Evolutionary conservation across 495 filamentous ascomycete genomes (phyloP).

Genomic region (Penicillium coffeae): DNA sequence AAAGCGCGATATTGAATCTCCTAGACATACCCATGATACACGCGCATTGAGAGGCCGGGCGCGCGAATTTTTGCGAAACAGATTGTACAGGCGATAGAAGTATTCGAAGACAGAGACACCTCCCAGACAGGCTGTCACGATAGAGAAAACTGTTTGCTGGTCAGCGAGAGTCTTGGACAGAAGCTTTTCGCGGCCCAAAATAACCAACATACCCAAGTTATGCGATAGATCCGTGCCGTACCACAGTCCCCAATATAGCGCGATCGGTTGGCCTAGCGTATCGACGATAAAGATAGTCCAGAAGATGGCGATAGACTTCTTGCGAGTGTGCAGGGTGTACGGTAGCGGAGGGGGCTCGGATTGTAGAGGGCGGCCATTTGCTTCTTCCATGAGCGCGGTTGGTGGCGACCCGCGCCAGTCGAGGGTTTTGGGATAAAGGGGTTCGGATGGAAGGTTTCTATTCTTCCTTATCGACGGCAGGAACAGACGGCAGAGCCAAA

Average conservation of each 20-base stretch:
- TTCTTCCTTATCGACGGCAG: neutral
- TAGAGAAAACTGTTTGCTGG: slow-evolving; percentile 47
- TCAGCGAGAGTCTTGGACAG: slow-evolving; percentile 3
- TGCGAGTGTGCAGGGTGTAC: slow-evolving; percentile 52
- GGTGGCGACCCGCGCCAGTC: slow-evolving; percentile 7
- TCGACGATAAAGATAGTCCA: slow-evolving; percentile 57
- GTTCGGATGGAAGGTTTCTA: neutral
- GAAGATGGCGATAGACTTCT: slow-evolving; percentile 53
- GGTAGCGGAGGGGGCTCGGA: slow-evolving; percentile 51
- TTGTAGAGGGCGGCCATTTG: neutral
- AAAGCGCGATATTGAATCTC: neutral
- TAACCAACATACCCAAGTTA: slow-evolving; percentile 44
- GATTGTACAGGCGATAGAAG: slow-evolving; percentile 41
- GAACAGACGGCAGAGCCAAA: slow-evolving; percentile 2
- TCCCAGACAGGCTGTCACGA: slow-evolving; percentile 54
- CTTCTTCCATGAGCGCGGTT: slow-evolving; percentile 30
- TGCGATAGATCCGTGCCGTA: slow-evolving; percentile 52
- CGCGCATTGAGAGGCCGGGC: slow-evolving; percentile 52
- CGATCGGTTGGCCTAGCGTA: slow-evolving; percentile 50
- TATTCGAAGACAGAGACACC: slow-evolving; percentile 61
- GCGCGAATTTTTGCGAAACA: slow-evolving; percentile 44
- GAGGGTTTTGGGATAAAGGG: neutral
- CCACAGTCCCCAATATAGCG: slow-evolving; percentile 55
- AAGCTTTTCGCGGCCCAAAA: neutral
- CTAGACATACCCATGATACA: slow-evolving; percentile 39